Conservation (phyloP, 805 yeast species). For the Limtongia smithiae region DNA sequence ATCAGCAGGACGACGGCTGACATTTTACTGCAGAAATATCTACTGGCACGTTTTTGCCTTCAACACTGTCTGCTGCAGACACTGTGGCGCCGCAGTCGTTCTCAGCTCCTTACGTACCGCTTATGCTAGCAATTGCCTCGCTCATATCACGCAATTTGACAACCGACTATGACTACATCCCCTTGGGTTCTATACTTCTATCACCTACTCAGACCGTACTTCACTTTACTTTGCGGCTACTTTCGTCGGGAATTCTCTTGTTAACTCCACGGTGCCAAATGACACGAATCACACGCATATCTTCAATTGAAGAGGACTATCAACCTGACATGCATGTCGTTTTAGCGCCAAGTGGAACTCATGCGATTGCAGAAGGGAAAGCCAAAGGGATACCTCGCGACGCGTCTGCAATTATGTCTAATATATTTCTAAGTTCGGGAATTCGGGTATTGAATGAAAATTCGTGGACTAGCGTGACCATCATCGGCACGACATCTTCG, state of each 20-base stretch:
- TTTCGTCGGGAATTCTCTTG: constrained; percentile 23
- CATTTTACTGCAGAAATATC: constrained; percentile 30
- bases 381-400: constrained; percentile 18
- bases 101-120: constrained; percentile 27
- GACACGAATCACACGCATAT: constrained; percentile 9
- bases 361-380: constrained; percentile 10
- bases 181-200: constrained; percentile 23
- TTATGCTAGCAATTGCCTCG: constrained; percentile 23
- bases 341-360: constrained; percentile 24
- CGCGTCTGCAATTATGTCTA: constrained; percentile 17
- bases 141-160: constrained; percentile 21
- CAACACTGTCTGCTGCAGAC: constrained; percentile 20
- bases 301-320: neutral
- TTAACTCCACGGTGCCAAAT: constrained; percentile 19
- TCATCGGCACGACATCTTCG: constrained; percentile 16
- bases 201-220: constrained; percentile 13
- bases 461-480: constrained; percentile 19
- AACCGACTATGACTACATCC: constrained; percentile 22
- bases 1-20: too few relatives aligned
- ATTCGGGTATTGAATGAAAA: constrained; percentile 15
- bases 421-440: constrained; percentile 17
- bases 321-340: constrained; percentile 11
- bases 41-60: constrained; percentile 27
- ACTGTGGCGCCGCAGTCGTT: constrained; percentile 17
- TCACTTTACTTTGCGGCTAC: constrained; percentile 13